Conservation (phyloP, 139 green algal species). For the Pleodorina starrii region DNA sequence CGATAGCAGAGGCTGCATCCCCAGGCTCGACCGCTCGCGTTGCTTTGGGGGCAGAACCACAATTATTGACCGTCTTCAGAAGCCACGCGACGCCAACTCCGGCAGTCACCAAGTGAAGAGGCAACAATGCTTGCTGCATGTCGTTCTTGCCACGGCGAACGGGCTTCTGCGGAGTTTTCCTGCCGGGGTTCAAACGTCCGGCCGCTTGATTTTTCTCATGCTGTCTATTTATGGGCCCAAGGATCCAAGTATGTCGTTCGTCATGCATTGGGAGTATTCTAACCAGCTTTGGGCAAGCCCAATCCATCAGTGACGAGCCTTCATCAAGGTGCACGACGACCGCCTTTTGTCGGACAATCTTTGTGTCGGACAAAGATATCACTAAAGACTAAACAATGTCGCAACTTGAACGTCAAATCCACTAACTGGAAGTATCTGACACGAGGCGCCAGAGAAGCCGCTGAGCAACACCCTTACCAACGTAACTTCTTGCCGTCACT, state of each 20-base stretch:
- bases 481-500: background rate
- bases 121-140: constrained; percentile 10
- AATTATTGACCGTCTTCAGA: background rate
- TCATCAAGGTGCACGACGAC: background rate
- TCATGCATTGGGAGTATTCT: constrained; percentile 5
- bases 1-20: background rate
- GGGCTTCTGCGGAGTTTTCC: background rate
- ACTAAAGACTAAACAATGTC: no score
- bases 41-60: background rate
- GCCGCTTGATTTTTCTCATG: background rate
- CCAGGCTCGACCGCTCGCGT: background rate
- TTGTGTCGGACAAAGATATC: background rate
- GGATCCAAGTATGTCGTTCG: background rate
- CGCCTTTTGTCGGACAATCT: constrained; percentile 1
- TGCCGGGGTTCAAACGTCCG: background rate
- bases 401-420: no score
- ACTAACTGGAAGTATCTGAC: no score
- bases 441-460: background rate
- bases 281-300: no score
- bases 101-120: background rate
- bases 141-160: background rate
- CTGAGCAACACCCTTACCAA: constrained; percentile 18
- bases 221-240: background rate
- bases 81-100: background rate
- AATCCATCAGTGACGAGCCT: no score